These are phyloP conservation scores for Heteromeles arbutifolia DNA, from an alignment of 306 rosid species.

Conservation along the genomic window DNA sequence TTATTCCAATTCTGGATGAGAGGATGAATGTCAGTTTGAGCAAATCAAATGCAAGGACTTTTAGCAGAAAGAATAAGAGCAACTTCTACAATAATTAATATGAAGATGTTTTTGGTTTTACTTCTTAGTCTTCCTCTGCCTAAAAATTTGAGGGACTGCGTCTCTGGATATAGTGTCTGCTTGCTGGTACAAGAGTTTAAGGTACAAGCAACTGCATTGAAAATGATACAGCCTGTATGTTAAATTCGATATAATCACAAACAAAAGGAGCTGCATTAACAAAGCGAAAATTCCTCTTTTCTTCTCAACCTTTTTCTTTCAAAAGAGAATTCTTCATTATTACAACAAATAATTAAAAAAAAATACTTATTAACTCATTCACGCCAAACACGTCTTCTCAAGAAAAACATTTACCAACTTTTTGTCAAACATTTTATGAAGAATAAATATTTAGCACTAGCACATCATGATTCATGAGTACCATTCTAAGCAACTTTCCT, in stretches of 20 bases:
- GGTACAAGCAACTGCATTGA: constrained; percentile 77
- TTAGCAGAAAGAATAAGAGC: constrained; percentile 13
- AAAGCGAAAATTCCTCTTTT: not conserved
- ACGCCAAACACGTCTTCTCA: not conserved
- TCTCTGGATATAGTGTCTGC: constrained; percentile 73
- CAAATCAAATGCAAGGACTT: constrained; percentile 14
- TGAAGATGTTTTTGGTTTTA: constrained; percentile 28
- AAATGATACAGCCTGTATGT: constrained; percentile 16
- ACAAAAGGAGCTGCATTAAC: constrained; percentile 1
- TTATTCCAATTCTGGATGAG: constrained; percentile 75
- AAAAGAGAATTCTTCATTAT: not conserved
- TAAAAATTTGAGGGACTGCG: constrained; percentile 65
- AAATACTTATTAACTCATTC: not conserved
- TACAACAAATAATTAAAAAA: too few species aligned
- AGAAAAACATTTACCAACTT: not conserved
- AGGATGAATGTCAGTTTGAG: constrained; percentile 7
- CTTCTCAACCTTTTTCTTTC: not conserved
- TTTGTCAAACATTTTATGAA: not conserved
- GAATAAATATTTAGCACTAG: too few species aligned
- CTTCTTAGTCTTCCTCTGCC: constrained; percentile 68
- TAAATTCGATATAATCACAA: constrained; percentile 5
- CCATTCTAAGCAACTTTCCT: not conserved
- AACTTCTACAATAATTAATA: not conserved
- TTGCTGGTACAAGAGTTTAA: constrained; percentile 71
- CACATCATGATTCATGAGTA: not conserved